Evolutionary conservation across 495 filamentous ascomycete species (phyloP).

Genomic region (Arthonia radiata): DNA sequence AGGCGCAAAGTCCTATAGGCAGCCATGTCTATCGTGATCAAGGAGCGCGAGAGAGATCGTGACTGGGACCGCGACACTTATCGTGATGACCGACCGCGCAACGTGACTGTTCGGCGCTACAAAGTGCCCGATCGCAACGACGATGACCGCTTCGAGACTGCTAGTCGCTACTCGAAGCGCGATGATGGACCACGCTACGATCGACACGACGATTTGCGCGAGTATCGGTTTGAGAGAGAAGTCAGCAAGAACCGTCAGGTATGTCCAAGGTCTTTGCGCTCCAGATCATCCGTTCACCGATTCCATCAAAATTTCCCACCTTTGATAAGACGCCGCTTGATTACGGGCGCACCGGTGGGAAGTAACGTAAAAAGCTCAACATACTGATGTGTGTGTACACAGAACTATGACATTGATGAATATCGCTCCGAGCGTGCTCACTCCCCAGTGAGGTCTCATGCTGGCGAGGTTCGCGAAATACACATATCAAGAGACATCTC

Average conservation of each 20-base stretch:
- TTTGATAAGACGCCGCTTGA: not conserved
- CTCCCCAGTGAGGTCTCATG: slow-evolving; percentile 5
- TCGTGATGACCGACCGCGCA: slow-evolving; percentile 5
- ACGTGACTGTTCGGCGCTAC: slow-evolving; percentile 17
- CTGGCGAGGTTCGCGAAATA: slow-evolving; percentile 9
- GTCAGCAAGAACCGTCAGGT: too few relatives aligned
- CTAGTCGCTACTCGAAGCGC: slow-evolving; percentile 24
- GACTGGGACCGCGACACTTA: slow-evolving; percentile 8
- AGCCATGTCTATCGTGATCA: slow-evolving; percentile 9
- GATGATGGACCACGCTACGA: slow-evolving; percentile 7
- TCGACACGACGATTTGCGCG: slow-evolving; percentile 9
- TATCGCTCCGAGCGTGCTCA: not conserved
- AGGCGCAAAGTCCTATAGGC: too few relatives aligned
- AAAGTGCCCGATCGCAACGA: slow-evolving; percentile 13
- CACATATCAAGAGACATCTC: slow-evolving; percentile 13
- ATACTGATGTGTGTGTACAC: too few relatives aligned
- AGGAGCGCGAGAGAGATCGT: slow-evolving; percentile 7
- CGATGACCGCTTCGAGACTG: slow-evolving; percentile 18
- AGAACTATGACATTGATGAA: too few relatives aligned
- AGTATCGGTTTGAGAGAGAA: slow-evolving; percentile 12
- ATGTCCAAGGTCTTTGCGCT: too few relatives aligned
- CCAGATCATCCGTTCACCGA: slow-evolving; percentile 6
- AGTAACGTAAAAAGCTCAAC: too few relatives aligned
- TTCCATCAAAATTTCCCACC: slow-evolving; percentile 2
- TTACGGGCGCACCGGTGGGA: not conserved